phyloP scores from a whole-genome alignment of 164 flowering plant genomes.

The Piper longum region DNA sequence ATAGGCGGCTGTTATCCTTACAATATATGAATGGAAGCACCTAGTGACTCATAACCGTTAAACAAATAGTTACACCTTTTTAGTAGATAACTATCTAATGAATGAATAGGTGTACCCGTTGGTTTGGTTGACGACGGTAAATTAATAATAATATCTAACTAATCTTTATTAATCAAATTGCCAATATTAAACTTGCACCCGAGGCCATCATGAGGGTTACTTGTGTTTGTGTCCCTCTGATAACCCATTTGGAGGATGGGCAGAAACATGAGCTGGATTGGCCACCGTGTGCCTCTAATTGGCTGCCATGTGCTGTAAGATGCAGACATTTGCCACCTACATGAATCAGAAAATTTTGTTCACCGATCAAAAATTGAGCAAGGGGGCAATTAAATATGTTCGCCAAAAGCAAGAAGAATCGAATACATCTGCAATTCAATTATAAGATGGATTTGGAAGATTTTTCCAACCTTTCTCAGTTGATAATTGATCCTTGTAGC shows the following conservation, averaged over 20 bases:
- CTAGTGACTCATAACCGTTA: no score
- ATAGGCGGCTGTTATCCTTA: no score
- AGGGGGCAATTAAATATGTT: no score
- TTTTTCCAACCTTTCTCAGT: background rate
- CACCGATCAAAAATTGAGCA: no score
- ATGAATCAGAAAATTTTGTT: no score
- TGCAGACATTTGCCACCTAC: no score
- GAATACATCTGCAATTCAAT: no score
- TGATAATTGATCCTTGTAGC: background rate
- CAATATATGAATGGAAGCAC: no score
- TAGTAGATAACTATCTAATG: no score
- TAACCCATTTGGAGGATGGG: slow-evolving; percentile 1
- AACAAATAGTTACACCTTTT: no score
- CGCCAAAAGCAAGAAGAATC: no score
- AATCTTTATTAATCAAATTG: background rate
- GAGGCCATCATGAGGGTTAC: slow-evolving; percentile 2
- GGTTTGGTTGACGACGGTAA: background rate
- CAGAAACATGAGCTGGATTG: slow-evolving; percentile 6
- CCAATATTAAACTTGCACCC: background rate
- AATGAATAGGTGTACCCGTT: background rate
- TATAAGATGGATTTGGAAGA: background rate
- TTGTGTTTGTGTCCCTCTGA: background rate
- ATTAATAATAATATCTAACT: background rate
- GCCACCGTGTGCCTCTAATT: slow-evolving; percentile 2
- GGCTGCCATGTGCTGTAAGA: slow-evolving; percentile 4